A percentile compares a stretch with the other conserved stretches of the same genome.
Evolutionary conservation across 345 rosid species (phyloP).

Genomic region (Carallia pectinifolia): DNA sequence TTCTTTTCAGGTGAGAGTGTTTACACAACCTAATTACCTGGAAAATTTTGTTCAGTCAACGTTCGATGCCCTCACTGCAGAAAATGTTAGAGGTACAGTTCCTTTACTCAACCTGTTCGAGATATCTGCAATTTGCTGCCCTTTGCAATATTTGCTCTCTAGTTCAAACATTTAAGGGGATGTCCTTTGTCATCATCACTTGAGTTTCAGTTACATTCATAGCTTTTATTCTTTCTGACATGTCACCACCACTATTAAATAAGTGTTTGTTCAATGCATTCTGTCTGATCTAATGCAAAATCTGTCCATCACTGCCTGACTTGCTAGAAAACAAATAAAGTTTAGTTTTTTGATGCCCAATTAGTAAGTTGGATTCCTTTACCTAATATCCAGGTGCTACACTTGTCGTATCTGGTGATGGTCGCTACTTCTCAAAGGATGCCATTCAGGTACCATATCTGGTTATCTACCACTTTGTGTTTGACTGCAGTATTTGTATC

Average conservation of each 20-base stretch:
- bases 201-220: not conserved
- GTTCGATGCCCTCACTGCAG: slow-evolving; percentile 70
- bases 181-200: too few species aligned
- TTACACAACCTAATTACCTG: slow-evolving; percentile 76
- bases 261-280: not conserved
- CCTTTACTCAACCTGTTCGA: too few species aligned
- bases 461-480: not conserved
- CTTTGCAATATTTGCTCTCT: too few species aligned
- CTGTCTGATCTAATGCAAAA: not conserved
- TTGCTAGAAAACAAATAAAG: not conserved
- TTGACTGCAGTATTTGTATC: not conserved
- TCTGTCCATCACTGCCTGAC: not conserved
- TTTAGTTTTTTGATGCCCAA: not conserved
- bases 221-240: not conserved
- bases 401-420: slow-evolving; percentile 99
- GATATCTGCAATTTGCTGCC: too few species aligned
- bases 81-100: slow-evolving; percentile 74
- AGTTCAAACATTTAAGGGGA: too few species aligned
- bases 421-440: slow-evolving; percentile 90
- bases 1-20: slow-evolving; percentile 82
- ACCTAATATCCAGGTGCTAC: slow-evolving; percentile 65
- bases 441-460: slow-evolving; percentile 72
- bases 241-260: not conserved
- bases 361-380: slow-evolving; percentile 3
- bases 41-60: slow-evolving; percentile 88